Base-by-base conservation (phyloP, 371 early-diverging fungal genomes). In the Batkoa obscura region DNA sequence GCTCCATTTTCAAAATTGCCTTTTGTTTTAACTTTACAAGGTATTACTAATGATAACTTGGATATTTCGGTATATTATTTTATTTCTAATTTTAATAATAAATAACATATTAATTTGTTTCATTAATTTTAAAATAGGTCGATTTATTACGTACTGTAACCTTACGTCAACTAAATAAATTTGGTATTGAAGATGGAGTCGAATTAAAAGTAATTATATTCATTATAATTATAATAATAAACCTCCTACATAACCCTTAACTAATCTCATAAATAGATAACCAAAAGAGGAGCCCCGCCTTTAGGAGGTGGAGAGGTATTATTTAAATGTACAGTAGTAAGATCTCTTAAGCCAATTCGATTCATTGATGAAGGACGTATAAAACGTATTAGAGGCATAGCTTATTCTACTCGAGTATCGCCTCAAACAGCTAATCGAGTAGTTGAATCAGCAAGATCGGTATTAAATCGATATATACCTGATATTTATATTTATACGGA, bases 401-500 rank as follows among this genome's bases (percentile, higher is more conserved):
- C 96, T 13, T 88, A 87, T 60, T 72, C 76, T 50, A 89, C 96
- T 0, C 76, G 98, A 13, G 87, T 98, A n/a, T 86, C 90, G 12
- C 94, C 96, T 4, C 89, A 89, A 60, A 88, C 86, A 62, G 84
- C 94, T 38, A 92, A 91, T 68, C 84, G 95, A 36, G 75, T 96
- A 64, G 88, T 87, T 0, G 90, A 94, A 60, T 69, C 87, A 4
- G 88, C 94, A 23, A 76, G 95, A 50, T 71, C 81, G 8, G 65
- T 86, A 57, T 69, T 94, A 55, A 88, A 90, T 54, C 73, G 81
- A 57, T 89, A 81, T 66, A 86, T 95, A 47, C 91, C 91, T 5
- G 96, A 96, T 66, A 86, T 94, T 49, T 95, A 94, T 67, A 81
- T 99, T 55, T 92, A 91, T 64, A 90, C 94, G 9, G 97, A 97